phyloP scores from a whole-genome alignment of 805 yeast genomes.

The Ogataea allantospora region DNA sequence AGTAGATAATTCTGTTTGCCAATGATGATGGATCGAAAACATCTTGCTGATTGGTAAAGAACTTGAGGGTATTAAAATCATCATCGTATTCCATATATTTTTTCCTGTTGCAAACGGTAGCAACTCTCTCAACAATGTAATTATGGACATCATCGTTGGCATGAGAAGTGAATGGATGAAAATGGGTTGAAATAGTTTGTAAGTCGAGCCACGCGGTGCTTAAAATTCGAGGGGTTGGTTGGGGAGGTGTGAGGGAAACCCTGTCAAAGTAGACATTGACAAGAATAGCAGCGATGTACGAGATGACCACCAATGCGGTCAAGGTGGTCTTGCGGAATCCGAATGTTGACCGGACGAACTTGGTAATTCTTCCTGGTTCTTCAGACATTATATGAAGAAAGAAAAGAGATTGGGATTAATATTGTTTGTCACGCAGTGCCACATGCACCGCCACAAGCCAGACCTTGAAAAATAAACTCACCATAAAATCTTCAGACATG shows the following conservation, averaged over 20 bases:
- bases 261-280: conserved; percentile 36
- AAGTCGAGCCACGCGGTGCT: conserved; percentile 66
- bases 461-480: neutral
- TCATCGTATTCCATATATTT: conserved; percentile 39
- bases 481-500: neutral
- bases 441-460: conserved; percentile 7
- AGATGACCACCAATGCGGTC: conserved; percentile 50
- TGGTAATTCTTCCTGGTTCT: conserved; percentile 21
- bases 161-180: conserved; percentile 78
- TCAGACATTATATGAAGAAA: conserved; percentile 7
- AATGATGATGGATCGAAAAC: conserved; percentile 44
- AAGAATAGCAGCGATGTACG: conserved; percentile 43
- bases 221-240: conserved; percentile 37
- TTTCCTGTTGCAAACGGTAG: conserved; percentile 30
- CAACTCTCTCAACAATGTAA: conserved; percentile 49
- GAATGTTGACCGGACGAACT: conserved; percentile 47
- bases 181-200: conserved; percentile 60
- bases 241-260: conserved; percentile 44
- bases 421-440: conserved; percentile 7
- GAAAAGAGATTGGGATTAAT: neutral
- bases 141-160: conserved; percentile 77
- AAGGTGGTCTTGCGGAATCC: conserved; percentile 75
- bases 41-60: conserved; percentile 48
- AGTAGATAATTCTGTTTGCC: conserved; percentile 58
- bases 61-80: conserved; percentile 39